Percentiles rank a stretch among this genome's conserved stretches.
Conservation (phyloP, 2,329 filamentous ascomycete species). For the Dactylellina haptotyla region DNA sequence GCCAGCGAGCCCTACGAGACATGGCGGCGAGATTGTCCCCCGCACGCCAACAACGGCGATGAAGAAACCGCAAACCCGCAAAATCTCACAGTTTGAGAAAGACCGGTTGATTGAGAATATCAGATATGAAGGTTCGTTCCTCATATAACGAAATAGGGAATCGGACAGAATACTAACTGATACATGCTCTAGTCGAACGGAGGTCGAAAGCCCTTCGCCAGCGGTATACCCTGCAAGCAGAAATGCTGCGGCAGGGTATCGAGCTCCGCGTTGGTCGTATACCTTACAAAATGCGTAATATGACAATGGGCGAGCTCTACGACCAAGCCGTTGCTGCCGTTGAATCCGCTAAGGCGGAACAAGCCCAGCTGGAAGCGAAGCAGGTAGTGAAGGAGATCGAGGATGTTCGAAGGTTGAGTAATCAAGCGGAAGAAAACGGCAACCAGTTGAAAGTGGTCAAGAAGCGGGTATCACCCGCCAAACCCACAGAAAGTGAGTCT, state of each 20-base stretch:
- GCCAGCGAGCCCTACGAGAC: neutral
- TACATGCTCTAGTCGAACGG: constrained; percentile 20
- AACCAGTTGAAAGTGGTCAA: constrained; percentile 31
- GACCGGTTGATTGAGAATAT: constrained; percentile 52
- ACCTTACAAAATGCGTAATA: constrained; percentile 49
- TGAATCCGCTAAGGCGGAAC: constrained; percentile 12
- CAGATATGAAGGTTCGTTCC: constrained; percentile 37
- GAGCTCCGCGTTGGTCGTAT: constrained; percentile 46
- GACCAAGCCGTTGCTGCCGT: constrained; percentile 27
- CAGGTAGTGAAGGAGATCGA: constrained; percentile 35
- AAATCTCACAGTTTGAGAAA: constrained; percentile 53
- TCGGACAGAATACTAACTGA: neutral
- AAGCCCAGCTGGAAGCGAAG: constrained; percentile 20
- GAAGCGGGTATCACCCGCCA: constrained; percentile 35
- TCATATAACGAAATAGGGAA: neutral
- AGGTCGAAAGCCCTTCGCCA: constrained; percentile 41
- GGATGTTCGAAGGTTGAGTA: constrained; percentile 40
- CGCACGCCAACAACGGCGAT: constrained; percentile 35
- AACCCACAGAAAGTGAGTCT: constrained; percentile 22
- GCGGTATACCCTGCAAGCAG: constrained; percentile 46
- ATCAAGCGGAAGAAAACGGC: neutral
- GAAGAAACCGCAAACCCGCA: constrained; percentile 13
- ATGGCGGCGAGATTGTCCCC: constrained; percentile 19
- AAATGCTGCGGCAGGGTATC: constrained; percentile 44
- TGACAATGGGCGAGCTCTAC: constrained; percentile 50